Base-by-base conservation (phyloP, 768 basidiomycete genomes). In the Mycena vulgaris region DNA sequence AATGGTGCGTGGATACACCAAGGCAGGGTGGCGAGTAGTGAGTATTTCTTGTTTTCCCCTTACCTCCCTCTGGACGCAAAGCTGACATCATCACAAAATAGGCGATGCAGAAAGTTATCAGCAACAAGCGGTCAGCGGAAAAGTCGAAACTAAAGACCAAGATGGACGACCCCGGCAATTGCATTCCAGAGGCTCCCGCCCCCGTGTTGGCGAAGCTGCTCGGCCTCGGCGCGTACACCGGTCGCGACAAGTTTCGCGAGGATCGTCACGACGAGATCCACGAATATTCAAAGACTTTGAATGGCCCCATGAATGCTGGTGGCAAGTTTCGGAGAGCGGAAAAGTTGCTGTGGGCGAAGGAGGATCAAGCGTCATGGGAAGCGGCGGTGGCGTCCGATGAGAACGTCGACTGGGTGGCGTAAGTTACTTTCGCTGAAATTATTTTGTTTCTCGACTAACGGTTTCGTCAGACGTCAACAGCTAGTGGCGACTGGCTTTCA, bases 361-460 rank as follows among this genome's bases (percentile, higher is more conserved):
- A 61, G 27, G 59, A 68, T 37, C 59, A 68, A n/a, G 59, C 48
- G 2, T 14, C 39, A 31, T 68, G 59, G 59, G 52, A 55, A 19
- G 59, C 48, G 9, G 42, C 35, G 51, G 67, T 42, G 23, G 52
- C 23, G 25, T 11, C 1, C 10, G 53, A 62, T 5, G 60, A 68
- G 14, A 40, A 62, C 39, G 59, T 68, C n/a, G 31, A 68, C 49
- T 68, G 67, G 67, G 31, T n/a, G n/a, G 59, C 35, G 67, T 68
- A 48, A 28, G 67, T 62, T n/a, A n/a, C 5, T 7, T 48, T 45
- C 35, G 14, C 39, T 14, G 19, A 17, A 30, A 23, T 53, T 27
- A n/a, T n/a, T 25, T 11, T 60, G 17, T 59, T 21, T 11, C 40
- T 4, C 52, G 35, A 37, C 35, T 37, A 31, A 68, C 53, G n/a